A percentile compares a stretch with the other conserved stretches of the same genome.
These are phyloP conservation scores for Fusarium neocosmosporiellum DNA, from an alignment of 2,329 filamentous ascomycete genomes.

Conservation along the genomic window DNA sequence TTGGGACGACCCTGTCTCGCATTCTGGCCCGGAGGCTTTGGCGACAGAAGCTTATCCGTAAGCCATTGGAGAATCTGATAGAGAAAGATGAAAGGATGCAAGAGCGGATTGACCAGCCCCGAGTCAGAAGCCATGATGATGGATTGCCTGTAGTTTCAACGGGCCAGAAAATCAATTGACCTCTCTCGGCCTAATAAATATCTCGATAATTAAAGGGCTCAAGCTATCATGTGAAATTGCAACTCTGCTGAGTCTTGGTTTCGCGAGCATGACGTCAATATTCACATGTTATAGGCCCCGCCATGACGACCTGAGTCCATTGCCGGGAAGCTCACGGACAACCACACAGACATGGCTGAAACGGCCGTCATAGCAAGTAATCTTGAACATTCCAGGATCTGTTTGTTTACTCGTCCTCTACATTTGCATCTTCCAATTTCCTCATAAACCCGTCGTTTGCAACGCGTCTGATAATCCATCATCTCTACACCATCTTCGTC, in stretches of 20 bases:
- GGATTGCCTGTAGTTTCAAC: background rate
- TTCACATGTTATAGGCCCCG: constrained; percentile 26
- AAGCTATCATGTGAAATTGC: constrained; percentile 27
- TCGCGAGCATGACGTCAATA: constrained; percentile 42
- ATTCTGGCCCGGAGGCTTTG: constrained; percentile 72
- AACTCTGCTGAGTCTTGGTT: background rate
- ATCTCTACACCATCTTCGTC: background rate
- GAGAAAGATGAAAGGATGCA: constrained; percentile 69
- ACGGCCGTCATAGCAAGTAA: constrained; percentile 17
- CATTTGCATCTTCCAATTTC: background rate
- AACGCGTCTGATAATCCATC: background rate
- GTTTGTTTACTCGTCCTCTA: background rate
- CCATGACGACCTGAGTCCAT: constrained; percentile 34
- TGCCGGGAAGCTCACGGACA: constrained; percentile 6
- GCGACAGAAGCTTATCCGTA: constrained; percentile 73
- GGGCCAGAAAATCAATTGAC: background rate
- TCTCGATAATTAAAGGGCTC: background rate
- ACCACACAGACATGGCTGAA: constrained; percentile 27
- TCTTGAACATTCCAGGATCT: constrained; percentile 26
- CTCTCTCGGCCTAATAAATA: background rate
- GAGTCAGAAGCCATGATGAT: constrained; percentile 48
- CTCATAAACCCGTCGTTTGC: constrained; percentile 1
- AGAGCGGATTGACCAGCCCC: constrained; percentile 53
- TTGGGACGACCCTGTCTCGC: constrained; percentile 69
- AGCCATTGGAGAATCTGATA: constrained; percentile 75